A percentile compares a stretch with the other conserved stretches of the same genome.
Conservation (phyloP, 1,139 yeast species). For the Pichia sp. region DNA sequence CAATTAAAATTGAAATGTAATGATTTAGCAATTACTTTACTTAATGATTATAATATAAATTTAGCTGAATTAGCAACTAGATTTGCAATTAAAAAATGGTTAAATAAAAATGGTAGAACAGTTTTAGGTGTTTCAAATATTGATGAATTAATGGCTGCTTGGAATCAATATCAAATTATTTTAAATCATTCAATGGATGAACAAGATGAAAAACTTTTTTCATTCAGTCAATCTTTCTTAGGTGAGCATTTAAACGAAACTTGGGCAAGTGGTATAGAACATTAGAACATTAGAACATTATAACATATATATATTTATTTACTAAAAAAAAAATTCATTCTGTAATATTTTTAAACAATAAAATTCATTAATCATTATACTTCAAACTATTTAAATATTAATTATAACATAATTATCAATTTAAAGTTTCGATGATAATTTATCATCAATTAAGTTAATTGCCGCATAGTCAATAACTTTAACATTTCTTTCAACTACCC, state of each 20-base stretch:
- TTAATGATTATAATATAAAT: conserved; percentile 41
- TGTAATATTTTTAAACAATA: neutral
- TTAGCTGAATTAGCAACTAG: conserved; percentile 79
- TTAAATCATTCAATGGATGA: conserved; percentile 31
- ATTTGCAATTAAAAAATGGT: conserved; percentile 63
- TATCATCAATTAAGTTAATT: conserved; percentile 41
- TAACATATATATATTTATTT: too few relatives aligned
- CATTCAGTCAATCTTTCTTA: conserved; percentile 43
- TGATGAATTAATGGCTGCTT: conserved; percentile 57
- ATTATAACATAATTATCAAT: neutral
- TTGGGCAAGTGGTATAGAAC: conserved; percentile 66
- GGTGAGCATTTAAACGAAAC: conserved; percentile 54
- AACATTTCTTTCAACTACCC: conserved; percentile 71
- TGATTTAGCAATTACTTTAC: conserved; percentile 43
- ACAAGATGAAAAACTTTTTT: conserved; percentile 39
- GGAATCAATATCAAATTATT: conserved; percentile 52
- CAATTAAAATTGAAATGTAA: conserved; percentile 51
- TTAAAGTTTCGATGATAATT: conserved; percentile 26
- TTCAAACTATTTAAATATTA: too few relatives aligned
- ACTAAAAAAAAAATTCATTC: too few relatives aligned
- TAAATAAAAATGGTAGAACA: conserved; percentile 43
- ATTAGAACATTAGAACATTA: conserved; percentile 14
- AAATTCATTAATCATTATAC: neutral
- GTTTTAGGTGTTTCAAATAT: conserved; percentile 70
- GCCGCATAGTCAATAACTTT: conserved; percentile 88